phyloP scores from a whole-genome alignment of 1,139 yeast species.

The Sugiyamaella neomexicana region DNA sequence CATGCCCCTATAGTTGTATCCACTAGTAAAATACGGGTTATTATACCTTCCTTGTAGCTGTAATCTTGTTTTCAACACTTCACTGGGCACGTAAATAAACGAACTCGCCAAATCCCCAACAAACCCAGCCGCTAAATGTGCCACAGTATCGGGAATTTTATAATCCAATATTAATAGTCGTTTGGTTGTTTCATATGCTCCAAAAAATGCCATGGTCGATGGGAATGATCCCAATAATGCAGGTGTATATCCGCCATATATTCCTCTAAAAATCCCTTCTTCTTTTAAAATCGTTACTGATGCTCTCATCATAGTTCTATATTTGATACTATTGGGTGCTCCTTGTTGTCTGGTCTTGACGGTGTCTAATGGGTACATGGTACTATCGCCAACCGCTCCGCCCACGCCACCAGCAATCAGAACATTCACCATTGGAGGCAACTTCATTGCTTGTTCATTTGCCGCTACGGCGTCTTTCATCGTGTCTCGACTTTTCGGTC shows the following conservation, averaged over 20 bases:
- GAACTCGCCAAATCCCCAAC: conserved; percentile 89
- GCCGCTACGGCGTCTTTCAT: not conserved
- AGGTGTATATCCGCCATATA: conserved; percentile 90
- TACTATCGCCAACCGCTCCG: conserved; percentile 88
- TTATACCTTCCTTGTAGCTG: conserved; percentile 88
- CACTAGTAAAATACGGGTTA: conserved; percentile 75
- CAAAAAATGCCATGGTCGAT: conserved; percentile 88
- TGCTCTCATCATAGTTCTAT: conserved; percentile 68
- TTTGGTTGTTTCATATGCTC: conserved; percentile 82
- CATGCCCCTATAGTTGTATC: conserved; percentile 76
- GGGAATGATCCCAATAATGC: conserved; percentile 87
- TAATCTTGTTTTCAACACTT: conserved; percentile 88
- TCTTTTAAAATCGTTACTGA: conserved; percentile 68
- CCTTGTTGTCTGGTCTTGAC: conserved; percentile 98
- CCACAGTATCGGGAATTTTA: conserved; percentile 71
- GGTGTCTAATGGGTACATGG: conserved; percentile 94
- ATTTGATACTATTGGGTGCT: conserved; percentile 66
- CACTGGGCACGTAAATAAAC: conserved; percentile 94
- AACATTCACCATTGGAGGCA: conserved; percentile 27
- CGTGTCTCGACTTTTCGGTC: not conserved
- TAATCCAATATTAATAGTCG: conserved; percentile 62
- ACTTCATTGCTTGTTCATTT: conserved; percentile 10
- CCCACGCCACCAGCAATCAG: conserved; percentile 85
- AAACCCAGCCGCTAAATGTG: conserved; percentile 84
- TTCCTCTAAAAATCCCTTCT: conserved; percentile 82